These are phyloP conservation scores for Fusarium protoensiforme DNA, from an alignment of 2,329 filamentous ascomycete genomes.

Conservation along the genomic window DNA sequence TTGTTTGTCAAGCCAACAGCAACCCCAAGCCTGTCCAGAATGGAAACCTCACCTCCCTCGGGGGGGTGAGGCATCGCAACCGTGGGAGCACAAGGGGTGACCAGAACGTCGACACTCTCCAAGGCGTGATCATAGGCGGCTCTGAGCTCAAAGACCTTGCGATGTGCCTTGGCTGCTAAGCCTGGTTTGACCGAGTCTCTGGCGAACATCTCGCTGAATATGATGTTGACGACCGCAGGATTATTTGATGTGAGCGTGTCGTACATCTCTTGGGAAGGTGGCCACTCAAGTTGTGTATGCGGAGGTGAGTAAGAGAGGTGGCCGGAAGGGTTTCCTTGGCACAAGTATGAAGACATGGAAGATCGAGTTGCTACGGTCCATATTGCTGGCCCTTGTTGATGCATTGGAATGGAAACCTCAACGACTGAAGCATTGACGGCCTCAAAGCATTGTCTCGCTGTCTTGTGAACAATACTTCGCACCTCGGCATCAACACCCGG, in stretches of 20 bases:
- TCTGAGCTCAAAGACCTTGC: slow-evolving; percentile 53
- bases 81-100: slow-evolving; percentile 59
- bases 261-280: slow-evolving; percentile 53
- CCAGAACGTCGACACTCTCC: slow-evolving; percentile 57
- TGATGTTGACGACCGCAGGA: slow-evolving; percentile 59
- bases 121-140: slow-evolving; percentile 59
- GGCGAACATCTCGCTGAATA: slow-evolving; percentile 53
- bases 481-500: slow-evolving; percentile 53
- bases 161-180: slow-evolving; percentile 57
- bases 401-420: slow-evolving; percentile 60
- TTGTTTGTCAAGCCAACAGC: slow-evolving; percentile 59
- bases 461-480: slow-evolving; percentile 46
- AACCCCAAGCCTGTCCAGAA: slow-evolving; percentile 54
- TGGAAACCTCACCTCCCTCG: slow-evolving; percentile 31
- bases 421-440: slow-evolving; percentile 55
- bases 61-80: slow-evolving; percentile 52
- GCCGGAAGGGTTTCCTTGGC: slow-evolving; percentile 46
- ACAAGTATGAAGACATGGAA: slow-evolving; percentile 46
- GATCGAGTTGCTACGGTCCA: slow-evolving; percentile 46
- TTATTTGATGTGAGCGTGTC: slow-evolving; percentile 55
- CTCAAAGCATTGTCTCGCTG: slow-evolving; percentile 48
- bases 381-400: slow-evolving; percentile 55
- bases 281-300: slow-evolving; percentile 49
- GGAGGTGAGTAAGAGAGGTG: slow-evolving; percentile 48
- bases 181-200: slow-evolving; percentile 37